phyloP scores from a whole-genome alignment of 2,329 filamentous ascomycete species.

The Raffaelea deltoideospora region DNA sequence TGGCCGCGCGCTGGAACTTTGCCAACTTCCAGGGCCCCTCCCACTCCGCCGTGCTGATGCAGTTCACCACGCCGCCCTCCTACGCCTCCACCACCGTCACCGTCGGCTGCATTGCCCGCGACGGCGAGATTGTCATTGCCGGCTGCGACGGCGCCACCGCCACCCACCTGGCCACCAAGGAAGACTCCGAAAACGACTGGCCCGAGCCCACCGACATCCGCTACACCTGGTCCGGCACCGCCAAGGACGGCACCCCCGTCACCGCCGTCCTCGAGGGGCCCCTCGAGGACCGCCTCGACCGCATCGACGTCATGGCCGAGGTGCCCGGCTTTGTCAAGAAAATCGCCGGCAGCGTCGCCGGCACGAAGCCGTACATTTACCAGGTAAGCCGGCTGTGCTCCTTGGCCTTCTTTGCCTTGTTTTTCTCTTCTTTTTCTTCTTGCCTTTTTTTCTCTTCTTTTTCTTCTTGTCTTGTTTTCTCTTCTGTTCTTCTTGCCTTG shows the following conservation, averaged over 20 bases:
- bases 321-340: slow-evolving; percentile 91
- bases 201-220: slow-evolving; percentile 65
- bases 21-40: slow-evolving; percentile 76
- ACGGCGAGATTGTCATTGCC: slow-evolving; percentile 64
- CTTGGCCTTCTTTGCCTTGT: too few relatives aligned
- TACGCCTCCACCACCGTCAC: slow-evolving; percentile 77
- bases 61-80: slow-evolving; percentile 84
- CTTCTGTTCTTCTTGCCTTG: not conserved
- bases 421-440: too few relatives aligned
- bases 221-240: slow-evolving; percentile 65
- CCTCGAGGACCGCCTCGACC: slow-evolving; percentile 58
- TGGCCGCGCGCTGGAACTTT: slow-evolving; percentile 87
- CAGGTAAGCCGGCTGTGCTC: slow-evolving; percentile 42
- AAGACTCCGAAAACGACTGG: slow-evolving; percentile 73
- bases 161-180: slow-evolving; percentile 52
- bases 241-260: slow-evolving; percentile 59
- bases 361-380: slow-evolving; percentile 96
- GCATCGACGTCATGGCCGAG: slow-evolving; percentile 92
- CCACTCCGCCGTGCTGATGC: slow-evolving; percentile 85
- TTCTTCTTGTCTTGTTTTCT: not conserved
- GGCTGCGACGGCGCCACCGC: slow-evolving; percentile 49
- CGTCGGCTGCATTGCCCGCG: slow-evolving; percentile 68
- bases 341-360: slow-evolving; percentile 74
- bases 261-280: slow-evolving; percentile 53
- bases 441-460: too few relatives aligned